These are phyloP conservation scores for Hyphodiscus sp. DNA, from an alignment of 2,329 filamentous ascomycete species.

Conservation along the genomic window DNA sequence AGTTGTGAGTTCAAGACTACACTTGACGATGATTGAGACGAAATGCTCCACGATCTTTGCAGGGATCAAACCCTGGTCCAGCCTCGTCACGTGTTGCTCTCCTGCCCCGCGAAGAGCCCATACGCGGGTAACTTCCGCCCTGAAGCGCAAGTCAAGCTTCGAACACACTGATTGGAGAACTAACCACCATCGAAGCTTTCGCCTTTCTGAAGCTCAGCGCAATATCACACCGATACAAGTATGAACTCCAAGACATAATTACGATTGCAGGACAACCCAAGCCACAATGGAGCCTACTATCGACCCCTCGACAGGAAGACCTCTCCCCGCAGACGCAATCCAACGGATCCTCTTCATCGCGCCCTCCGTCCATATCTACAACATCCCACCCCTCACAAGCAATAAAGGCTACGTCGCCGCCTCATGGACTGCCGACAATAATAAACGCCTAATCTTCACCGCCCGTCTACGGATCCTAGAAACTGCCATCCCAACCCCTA, in stretches of 20 bases:
- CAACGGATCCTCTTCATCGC: conserved; percentile 78
- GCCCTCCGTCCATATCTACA: conserved; percentile 73
- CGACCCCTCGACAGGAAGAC: conserved; percentile 64
- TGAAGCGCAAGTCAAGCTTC: neutral
- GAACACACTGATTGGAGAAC: neutral
- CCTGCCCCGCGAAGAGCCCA: no score
- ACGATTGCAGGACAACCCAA: neutral
- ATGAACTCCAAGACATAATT: neutral
- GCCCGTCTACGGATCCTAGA: conserved; percentile 74
- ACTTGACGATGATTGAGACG: neutral
- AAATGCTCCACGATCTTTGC: neutral
- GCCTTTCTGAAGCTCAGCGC: neutral
- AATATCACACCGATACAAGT: neutral
- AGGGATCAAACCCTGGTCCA: neutral
- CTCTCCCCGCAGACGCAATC: conserved; percentile 69
- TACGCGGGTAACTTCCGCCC: neutral
- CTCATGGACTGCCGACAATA: conserved; percentile 66
- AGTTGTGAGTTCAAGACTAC: neutral
- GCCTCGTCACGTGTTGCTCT: neutral
- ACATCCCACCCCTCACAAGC: conserved; percentile 72
- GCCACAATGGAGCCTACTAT: conserved; percentile 32
- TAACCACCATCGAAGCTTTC: neutral
- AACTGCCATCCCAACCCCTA: conserved; percentile 48
- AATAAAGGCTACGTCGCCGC: conserved; percentile 74
- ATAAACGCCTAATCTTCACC: conserved; percentile 74